phyloP scores from a whole-genome alignment of 139 green algal species.

The Penium margaritaceum region DNA sequence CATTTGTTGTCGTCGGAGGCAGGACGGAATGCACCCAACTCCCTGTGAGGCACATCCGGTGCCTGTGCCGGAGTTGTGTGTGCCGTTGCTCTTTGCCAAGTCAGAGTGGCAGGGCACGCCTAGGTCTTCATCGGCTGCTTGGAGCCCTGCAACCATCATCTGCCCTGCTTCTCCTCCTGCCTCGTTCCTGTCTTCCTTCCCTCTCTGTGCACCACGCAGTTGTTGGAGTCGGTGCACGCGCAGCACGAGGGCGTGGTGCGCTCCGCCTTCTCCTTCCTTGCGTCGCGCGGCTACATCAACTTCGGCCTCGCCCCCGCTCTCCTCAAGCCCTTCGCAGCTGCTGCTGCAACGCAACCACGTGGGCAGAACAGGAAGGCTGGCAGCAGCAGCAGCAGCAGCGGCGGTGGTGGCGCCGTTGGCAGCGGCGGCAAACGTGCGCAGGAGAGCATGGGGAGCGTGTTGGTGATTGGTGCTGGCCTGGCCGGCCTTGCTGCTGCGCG shows the following conservation, averaged over 20 bases:
- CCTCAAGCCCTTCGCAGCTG: no score
- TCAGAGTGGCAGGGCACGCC: neutral
- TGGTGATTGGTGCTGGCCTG: slow-evolving; percentile 84
- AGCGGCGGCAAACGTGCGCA: neutral
- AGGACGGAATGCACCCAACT: neutral
- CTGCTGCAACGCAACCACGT: no score
- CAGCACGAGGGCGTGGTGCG: slow-evolving; percentile 20
- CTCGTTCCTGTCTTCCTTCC: neutral
- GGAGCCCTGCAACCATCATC: neutral
- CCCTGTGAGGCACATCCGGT: neutral
- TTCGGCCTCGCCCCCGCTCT: slow-evolving; percentile 29
- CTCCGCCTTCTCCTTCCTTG: slow-evolving; percentile 30
- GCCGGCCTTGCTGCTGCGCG: slow-evolving; percentile 75
- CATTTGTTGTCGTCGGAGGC: no score
- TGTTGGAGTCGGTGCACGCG: slow-evolving; percentile 3
- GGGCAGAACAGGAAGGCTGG: no score
- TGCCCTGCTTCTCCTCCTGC: no score
- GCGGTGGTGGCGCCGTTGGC: slow-evolving; percentile 21
- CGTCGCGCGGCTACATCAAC: slow-evolving; percentile 38
- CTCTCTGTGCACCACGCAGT: neutral
- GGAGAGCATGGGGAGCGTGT: slow-evolving; percentile 47
- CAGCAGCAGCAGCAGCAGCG: slow-evolving; percentile 44
- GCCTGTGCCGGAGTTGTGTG: neutral
- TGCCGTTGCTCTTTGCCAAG: neutral
- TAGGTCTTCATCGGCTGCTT: neutral